phyloP scores from a whole-genome alignment of 2,329 filamentous ascomycete species.

The Cordyceps cateniannulata region DNA sequence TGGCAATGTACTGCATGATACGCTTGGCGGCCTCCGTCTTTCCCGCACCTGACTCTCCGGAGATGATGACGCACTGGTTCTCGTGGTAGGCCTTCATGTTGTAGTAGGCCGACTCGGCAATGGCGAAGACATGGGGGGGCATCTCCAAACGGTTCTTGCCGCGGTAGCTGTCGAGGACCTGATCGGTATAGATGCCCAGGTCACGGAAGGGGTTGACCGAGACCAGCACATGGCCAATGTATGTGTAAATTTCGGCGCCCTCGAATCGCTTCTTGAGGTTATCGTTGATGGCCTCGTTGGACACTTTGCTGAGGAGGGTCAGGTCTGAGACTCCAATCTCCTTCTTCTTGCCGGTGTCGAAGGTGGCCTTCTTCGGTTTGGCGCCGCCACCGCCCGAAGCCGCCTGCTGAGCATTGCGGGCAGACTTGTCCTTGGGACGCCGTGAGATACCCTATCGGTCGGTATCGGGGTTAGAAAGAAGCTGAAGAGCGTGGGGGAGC shows the following conservation, averaged over 20 bases:
- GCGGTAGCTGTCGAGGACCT: conserved; percentile 86
- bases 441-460: conserved; percentile 30
- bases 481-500: not conserved
- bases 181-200: conserved; percentile 94
- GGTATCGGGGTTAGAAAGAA: not conserved
- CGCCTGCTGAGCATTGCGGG: conserved; percentile 32
- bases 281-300: conserved; percentile 98
- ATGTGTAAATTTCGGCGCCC: conserved; percentile 97
- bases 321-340: conserved; percentile 97
- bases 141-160: conserved; percentile 96
- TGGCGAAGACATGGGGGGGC: conserved; percentile 93
- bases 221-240: conserved; percentile 98
- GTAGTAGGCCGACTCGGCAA: conserved; percentile 94
- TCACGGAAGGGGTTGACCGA: conserved; percentile 98
- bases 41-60: conserved; percentile 93
- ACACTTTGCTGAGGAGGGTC: conserved; percentile 95
- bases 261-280: conserved; percentile 98
- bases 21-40: conserved; percentile 98
- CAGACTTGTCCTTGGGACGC: conserved; percentile 35
- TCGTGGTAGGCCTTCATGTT: conserved; percentile 99
- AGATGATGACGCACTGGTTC: conserved; percentile 99
- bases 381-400: conserved; percentile 35
- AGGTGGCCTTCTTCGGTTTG: conserved; percentile 91
- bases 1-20: conserved; percentile 99
- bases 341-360: conserved; percentile 97